Percentiles rank a stretch among this genome's conserved stretches.
phyloP scores from a whole-genome alignment of 345 rosid genomes.

The Brassica rapa region DNA sequence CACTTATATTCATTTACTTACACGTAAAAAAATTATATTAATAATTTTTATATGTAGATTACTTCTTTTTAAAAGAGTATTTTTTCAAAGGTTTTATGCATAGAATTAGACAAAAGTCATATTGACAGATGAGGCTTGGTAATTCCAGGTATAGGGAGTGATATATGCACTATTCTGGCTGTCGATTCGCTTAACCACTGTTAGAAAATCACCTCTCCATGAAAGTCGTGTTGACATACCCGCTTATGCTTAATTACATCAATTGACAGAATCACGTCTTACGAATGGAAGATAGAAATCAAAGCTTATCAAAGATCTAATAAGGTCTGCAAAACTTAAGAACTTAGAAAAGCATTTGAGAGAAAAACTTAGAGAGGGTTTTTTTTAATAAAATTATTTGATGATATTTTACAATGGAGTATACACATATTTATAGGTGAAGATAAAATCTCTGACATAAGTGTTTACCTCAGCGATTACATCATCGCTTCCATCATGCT shows the following conservation, averaged over 20 bases:
- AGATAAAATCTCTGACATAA: too few species aligned
- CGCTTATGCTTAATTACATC: neutral
- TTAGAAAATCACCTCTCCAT: neutral
- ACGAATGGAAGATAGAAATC: neutral
- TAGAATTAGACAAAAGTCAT: neutral
- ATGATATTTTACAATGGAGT: neutral
- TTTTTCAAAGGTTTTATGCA: too few species aligned
- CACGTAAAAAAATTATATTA: too few species aligned
- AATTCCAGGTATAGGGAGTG: neutral
- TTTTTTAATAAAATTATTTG: too few species aligned
- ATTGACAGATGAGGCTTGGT: neutral
- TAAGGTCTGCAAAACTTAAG: neutral
- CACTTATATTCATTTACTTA: too few species aligned
- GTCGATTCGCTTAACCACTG: neutral
- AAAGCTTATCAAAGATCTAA: neutral
- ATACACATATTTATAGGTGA: too few species aligned
- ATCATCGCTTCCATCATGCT: neutral
- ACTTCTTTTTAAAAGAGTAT: too few species aligned
- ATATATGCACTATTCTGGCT: too few species aligned
- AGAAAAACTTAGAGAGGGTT: too few species aligned
- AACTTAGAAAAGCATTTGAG: neutral
- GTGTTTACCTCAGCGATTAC: too few species aligned
- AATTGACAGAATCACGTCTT: neutral
- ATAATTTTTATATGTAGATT: too few species aligned
- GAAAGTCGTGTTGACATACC: neutral